These are phyloP conservation scores for Komagataella kurtzmanii DNA, from an alignment of 805 yeast genomes.

Conservation along the genomic window DNA sequence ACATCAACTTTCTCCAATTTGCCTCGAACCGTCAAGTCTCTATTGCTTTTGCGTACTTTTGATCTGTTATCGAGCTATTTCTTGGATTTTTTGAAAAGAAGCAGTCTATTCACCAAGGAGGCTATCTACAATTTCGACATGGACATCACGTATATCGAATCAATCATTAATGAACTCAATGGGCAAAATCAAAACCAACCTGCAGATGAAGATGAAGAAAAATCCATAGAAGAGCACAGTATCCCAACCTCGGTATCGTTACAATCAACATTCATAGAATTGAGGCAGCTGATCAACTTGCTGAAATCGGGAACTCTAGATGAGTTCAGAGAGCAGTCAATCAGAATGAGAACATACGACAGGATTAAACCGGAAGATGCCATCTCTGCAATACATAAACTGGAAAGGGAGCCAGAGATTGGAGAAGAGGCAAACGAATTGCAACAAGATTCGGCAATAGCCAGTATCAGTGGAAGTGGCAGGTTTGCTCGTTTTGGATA, in stretches of 20 bases:
- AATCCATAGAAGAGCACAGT: slow-evolving; percentile 6
- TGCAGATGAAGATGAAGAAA: slow-evolving; percentile 8
- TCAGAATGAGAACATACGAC: slow-evolving; percentile 54
- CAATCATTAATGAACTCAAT: slow-evolving; percentile 27
- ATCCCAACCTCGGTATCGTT: slow-evolving; percentile 28
- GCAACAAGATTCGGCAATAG: neutral
- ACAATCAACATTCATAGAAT: slow-evolving; percentile 62
- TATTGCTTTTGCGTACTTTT: slow-evolving; percentile 76
- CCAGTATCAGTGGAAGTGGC: neutral
- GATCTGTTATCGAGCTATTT: slow-evolving; percentile 72
- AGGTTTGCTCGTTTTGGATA: slow-evolving; percentile 3
- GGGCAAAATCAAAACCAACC: slow-evolving; percentile 7
- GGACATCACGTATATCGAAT: slow-evolving; percentile 70
- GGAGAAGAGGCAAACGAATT: neutral
- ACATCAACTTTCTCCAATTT: slow-evolving; percentile 72
- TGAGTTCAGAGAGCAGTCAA: slow-evolving; percentile 42
- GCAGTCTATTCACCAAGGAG: slow-evolving; percentile 42
- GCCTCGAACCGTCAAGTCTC: slow-evolving; percentile 64
- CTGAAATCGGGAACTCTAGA: slow-evolving; percentile 51
- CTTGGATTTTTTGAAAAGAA: slow-evolving; percentile 40
- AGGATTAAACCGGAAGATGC: slow-evolving; percentile 69
- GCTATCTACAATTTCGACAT: slow-evolving; percentile 63
- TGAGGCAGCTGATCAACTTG: slow-evolving; percentile 69
- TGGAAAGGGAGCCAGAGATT: neutral
- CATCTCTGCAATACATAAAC: slow-evolving; percentile 38